A percentile compares a stretch with the other conserved stretches of the same genome.
Conservation (phyloP, 2,329 filamentous ascomycete species). For the Seiridium cupressi region DNA sequence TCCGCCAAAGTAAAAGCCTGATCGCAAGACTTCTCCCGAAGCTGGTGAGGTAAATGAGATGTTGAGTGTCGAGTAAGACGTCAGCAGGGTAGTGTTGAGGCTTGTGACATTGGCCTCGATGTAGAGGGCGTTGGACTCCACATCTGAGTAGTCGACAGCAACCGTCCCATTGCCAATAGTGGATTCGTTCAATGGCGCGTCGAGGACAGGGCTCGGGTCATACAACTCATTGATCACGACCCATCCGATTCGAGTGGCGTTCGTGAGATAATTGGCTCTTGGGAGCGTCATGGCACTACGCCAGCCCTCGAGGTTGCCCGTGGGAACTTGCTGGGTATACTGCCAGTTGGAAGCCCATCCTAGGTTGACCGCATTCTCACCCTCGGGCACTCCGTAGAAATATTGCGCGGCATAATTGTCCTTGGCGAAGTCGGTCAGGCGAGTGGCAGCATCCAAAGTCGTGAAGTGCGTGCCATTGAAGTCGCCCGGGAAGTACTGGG, state of each 20-base stretch:
- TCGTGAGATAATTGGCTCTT: constrained; percentile 48
- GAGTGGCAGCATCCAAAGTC: constrained; percentile 37
- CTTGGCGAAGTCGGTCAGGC: constrained; percentile 45
- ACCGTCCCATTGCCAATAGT: constrained; percentile 47
- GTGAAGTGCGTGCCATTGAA: constrained; percentile 66
- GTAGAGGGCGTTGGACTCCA: constrained; percentile 50
- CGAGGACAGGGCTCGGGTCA: constrained; percentile 46
- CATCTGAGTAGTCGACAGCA: constrained; percentile 46
- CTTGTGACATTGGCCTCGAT: constrained; percentile 49
- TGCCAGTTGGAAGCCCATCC: constrained; percentile 62
- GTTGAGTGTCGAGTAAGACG: constrained; percentile 36
- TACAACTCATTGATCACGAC: constrained; percentile 49
- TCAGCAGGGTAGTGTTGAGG: constrained; percentile 21
- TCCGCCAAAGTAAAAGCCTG: constrained; percentile 47
- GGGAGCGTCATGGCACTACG: constrained; percentile 51
- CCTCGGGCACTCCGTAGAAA: constrained; percentile 44
- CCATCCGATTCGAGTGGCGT: constrained; percentile 48
- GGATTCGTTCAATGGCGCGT: constrained; percentile 39
- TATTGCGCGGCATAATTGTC: constrained; percentile 58
- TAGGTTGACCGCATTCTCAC: constrained; percentile 42
- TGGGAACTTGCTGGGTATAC: constrained; percentile 53
- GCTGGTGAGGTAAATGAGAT: constrained; percentile 50
- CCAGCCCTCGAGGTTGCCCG: constrained; percentile 50
- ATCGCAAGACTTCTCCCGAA: constrained; percentile 45
- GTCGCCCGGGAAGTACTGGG: constrained; percentile 54